Base-by-base conservation (phyloP, 208 protist species). In the Acanthamoeba triangularis region DNA sequence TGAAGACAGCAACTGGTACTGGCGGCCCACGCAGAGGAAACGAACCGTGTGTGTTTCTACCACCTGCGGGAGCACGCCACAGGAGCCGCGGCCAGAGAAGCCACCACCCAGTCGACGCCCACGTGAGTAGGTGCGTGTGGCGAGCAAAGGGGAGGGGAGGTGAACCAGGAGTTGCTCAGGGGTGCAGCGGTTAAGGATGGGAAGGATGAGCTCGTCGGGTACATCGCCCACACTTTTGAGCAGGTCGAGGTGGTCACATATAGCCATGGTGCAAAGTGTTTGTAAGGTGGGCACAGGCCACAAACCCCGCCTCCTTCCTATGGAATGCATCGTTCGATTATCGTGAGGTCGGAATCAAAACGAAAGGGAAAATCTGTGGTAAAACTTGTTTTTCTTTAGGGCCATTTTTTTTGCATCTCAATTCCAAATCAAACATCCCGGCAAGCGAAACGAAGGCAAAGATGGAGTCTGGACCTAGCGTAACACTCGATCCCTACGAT, bases 151-250 rank as follows among this genome's bases (percentile, higher is more conserved):
- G 65, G 28, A 23, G 65, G 37, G 74, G 74, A 30, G 30, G 37
- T 49, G 52, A 25, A 88, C 80, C 25, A 88, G 23, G 14, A 88
- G 80, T 35, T 88, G 80, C n/a, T 88, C 80, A 13, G 80, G 80
- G 2, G 80, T 44, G 49, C 80, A 88, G 5, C 80, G 80, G 28
- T 16, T 41, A 49, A 88, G 80, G 20, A 88, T 65, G 52, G 80
- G 80, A 11, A 63, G 18, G n/a, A 88, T 35, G 49, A 88, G 80
- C 16, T 88, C 80, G 14, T 88, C 80, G 7, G 80, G 80, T 3
- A 88, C 80, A 16, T 88, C 80, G 18, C 80, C 80, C 13, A 88
- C 80, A 25, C 52, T 88, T 7, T 49, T 63, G n/a, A 88, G 80
- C 80, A 88, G 14, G 49, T 88, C 80, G 47, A 63, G 49, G 52